Evolutionary conservation across 257 asterid species (phyloP), one percentile per base, ranked within the genome.

Genomic region (Ajuga chamaepitys): DNA sequence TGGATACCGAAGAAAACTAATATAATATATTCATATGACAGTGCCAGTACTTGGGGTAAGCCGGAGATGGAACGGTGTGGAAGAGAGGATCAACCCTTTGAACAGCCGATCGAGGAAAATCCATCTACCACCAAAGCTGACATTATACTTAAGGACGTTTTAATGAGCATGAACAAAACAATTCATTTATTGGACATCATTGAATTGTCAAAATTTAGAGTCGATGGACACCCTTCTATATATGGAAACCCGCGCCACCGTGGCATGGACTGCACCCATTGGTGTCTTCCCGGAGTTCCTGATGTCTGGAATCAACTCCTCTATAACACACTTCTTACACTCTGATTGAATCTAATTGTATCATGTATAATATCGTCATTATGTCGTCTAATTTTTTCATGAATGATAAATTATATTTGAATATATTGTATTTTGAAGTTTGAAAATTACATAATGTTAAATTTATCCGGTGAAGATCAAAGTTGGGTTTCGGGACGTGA

Each of bases 231-330:
- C 47, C 89, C 86, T 37, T 73, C 82, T 0, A 62, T 74, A 7
- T 83, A 76, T 59, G 83, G 82, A 16, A 71, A 62, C 25, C 66
- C 45, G 3, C 20, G 51, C 10, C 77, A 68, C 4, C 65, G n/a
- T 4, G 76, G 68, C 4, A 47, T 51, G 62, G 86, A 78, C 40
- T 83, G 83, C 42, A 74, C 79, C 0, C 85, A 83, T 22, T 81
- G 86, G 86, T 80, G 86, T 28, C 76, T 78, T 20, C 80, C 86
- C 0, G 86, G 86, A 26, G 70, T 80, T 5, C 81, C 84, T n/a
- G 89, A 80, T 71, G 26, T 52, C 0, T 83, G 89, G 86, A 83
- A 82, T 46, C 64, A 62, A 10, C 64, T 79, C 5, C 71, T 82
- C n/a, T 71, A 52, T 52, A 71, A 73, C 41, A 3, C 64, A 17